Conservation (phyloP, 306 rosid species). For the Glycine tomentella region DNA sequence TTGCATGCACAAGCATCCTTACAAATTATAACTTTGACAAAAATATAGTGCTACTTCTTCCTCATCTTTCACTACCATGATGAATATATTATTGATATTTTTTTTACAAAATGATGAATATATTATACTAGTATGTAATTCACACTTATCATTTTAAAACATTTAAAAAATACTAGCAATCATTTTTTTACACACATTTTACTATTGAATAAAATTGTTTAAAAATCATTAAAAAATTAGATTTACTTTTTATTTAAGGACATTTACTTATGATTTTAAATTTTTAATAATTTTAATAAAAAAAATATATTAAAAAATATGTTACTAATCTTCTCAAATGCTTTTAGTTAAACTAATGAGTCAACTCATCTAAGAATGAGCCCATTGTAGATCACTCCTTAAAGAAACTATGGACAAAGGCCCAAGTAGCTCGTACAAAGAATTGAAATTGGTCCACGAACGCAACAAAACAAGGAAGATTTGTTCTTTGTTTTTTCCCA, state of each 20-base stretch:
- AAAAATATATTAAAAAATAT: neutral
- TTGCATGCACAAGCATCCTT: constrained; percentile 13
- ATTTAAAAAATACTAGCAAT: neutral
- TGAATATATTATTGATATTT: neutral
- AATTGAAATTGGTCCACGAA: constrained; percentile 19
- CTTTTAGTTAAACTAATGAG: constrained; percentile 7
- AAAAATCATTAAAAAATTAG: neutral
- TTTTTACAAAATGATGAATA: neutral
- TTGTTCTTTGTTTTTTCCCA: constrained; percentile 12
- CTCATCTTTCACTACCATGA: neutral
- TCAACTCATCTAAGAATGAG: constrained; percentile 9
- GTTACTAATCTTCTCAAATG: neutral
- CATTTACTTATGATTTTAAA: neutral
- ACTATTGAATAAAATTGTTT: no score
- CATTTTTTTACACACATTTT: no score
- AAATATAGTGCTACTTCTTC: neutral
- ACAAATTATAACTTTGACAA: neutral
- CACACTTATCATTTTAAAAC: neutral
- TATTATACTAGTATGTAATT: neutral
- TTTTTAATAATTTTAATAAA: neutral
- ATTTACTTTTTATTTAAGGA: no score
- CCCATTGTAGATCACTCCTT: neutral
- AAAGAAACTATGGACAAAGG: neutral
- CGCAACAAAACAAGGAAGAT: neutral
- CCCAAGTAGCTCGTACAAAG: neutral